Evolutionary conservation across 345 rosid species (phyloP), one percentile per base, ranked within the genome.

Genomic region (Gossypium raimondii): DNA sequence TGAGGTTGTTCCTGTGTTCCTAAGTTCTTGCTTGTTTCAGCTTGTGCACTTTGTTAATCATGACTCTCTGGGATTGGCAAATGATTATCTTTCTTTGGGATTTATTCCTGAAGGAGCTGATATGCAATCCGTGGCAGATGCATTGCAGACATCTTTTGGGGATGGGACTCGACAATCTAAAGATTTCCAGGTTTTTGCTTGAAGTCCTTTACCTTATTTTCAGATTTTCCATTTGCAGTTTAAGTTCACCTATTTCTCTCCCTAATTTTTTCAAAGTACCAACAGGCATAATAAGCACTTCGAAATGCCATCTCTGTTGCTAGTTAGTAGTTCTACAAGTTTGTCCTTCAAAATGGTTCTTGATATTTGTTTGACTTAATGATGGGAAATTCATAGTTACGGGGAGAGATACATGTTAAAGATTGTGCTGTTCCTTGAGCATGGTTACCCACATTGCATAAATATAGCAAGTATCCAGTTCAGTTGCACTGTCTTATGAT

Each of bases 1-100:
- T 18, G 70, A 50, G 53, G 25, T 81, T 9, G 43, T 77, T 29
- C 53, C 76, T 78, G 66, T 83, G 73, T 76, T 85, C 72, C 78
- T 67, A 55, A 76, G 8, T 83, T 86, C 63, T 41, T 78, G 71
- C 71, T 76, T 73, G 78, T 87, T 89, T 80, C 97, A 95, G 99
- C 96, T 91, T 70, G 97, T 95, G 84, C 99, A 95, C 90, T 95
- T 86, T 82, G 97, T 95, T 82, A 95, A 95, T 81, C 98, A 91
- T 81, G 99, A 95, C 88, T 90, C 98, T 71, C 86, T 91, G 82
- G 92, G 98, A 85, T 82, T 95, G 90, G 97, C 99, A 82, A 93
- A 91, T 88, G 98, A 93, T 85, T 91, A 86, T 87, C 97, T 93
- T 82, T 93, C 99, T 76, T 84, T 94, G 95, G 98, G 98, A 78